Evolutionary conservation across 805 yeast species (phyloP).

Genomic region (Alloascoidea hylecoeti): DNA sequence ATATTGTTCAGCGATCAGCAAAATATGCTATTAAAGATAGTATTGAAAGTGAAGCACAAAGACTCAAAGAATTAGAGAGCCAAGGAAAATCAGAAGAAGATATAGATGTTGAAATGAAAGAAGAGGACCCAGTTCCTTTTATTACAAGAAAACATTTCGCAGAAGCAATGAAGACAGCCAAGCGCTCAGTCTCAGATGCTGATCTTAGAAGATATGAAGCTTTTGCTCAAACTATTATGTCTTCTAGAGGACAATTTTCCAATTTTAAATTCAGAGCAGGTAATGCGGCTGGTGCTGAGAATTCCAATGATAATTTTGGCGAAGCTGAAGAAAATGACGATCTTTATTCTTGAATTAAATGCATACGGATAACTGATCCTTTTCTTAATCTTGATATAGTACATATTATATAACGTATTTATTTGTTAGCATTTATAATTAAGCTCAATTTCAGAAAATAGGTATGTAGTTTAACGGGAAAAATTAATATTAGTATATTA

Average conservation of each 20-base stretch:
- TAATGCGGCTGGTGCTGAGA: conserved; percentile 18
- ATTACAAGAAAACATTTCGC: conserved; percentile 90
- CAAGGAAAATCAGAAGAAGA: conserved; percentile 25
- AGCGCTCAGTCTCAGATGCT: conserved; percentile 92
- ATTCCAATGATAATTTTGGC: conserved; percentile 26
- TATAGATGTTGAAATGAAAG: conserved; percentile 48
- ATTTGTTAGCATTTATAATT: no score
- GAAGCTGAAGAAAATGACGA: conserved; percentile 50
- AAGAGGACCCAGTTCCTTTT: conserved; percentile 90
- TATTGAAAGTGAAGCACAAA: conserved; percentile 58
- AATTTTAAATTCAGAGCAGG: conserved; percentile 72
- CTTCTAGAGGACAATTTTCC: conserved; percentile 89
- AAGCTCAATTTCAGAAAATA: no score
- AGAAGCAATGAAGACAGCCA: conserved; percentile 99
- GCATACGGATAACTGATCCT: no score
- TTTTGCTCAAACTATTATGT: conserved; percentile 90
- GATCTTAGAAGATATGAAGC: conserved; percentile 98
- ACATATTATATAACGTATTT: no score
- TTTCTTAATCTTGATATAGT: no score
- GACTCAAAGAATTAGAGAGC: conserved; percentile 28
- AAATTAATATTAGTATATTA: no score
- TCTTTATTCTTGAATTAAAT: conserved; percentile 47
- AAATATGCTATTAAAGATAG: conserved; percentile 97
- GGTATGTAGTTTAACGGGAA: no score
- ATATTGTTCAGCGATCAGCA: conserved; percentile 96